A percentile compares a stretch with the other conserved stretches of the same genome.
These are phyloP conservation scores for Porpolomopsis calyptriformis DNA, from an alignment of 768 basidiomycete genomes.

Conservation along the genomic window DNA sequence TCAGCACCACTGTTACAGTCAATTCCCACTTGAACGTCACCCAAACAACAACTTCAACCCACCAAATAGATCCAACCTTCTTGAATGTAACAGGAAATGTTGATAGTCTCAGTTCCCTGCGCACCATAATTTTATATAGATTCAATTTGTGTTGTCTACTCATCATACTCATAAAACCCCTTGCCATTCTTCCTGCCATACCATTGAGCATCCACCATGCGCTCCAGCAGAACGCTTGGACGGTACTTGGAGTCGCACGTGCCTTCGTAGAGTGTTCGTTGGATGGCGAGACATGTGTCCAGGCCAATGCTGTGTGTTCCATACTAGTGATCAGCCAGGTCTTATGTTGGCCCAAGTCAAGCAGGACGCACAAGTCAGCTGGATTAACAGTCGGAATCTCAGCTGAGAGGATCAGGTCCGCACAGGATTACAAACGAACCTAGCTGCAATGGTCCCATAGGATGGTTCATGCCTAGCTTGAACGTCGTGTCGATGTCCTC, in stretches of 20 bases:
- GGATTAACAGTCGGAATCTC: not conserved
- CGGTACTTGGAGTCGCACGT: constrained; percentile 94
- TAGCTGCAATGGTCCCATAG: constrained; percentile 88
- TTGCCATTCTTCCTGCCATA: constrained; percentile 86
- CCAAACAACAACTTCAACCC: too few relatives aligned
- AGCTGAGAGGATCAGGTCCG: not conserved
- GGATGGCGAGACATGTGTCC: constrained; percentile 91
- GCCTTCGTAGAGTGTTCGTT: constrained; percentile 78
- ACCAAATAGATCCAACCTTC: too few relatives aligned
- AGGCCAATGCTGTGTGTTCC: constrained; percentile 74
- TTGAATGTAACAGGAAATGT: too few relatives aligned
- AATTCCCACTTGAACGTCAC: too few relatives aligned
- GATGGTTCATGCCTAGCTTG: constrained; percentile 87
- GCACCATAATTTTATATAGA: too few relatives aligned
- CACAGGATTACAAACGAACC: constrained; percentile 31
- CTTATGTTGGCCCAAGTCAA: constrained; percentile 1
- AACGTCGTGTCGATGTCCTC: constrained; percentile 96
- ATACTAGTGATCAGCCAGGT: constrained; percentile 2
- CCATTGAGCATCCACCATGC: constrained; percentile 97
- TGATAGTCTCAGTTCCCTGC: too few relatives aligned
- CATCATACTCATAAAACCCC: constrained; percentile 84
- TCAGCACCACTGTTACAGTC: too few relatives aligned
- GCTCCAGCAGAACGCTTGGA: constrained; percentile 76
- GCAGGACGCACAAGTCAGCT: constrained; percentile 48
- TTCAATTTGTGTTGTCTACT: too few relatives aligned